Base-by-base conservation (phyloP, 2,329 filamentous ascomycete genomes). In the Leptoxyphium fumago region DNA sequence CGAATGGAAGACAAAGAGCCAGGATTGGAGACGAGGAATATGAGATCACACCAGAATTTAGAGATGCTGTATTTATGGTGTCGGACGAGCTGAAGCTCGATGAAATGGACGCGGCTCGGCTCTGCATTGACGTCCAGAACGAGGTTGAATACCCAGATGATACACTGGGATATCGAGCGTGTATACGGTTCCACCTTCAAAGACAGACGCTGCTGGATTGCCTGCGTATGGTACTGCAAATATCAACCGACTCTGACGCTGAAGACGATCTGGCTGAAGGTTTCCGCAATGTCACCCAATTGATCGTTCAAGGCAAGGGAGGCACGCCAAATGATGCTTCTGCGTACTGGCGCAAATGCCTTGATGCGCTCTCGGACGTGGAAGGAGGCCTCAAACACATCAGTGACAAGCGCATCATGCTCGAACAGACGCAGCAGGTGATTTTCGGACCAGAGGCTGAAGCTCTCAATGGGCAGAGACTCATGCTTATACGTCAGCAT, bases 71-170 rank as follows among this genome's bases (percentile, higher is more conserved):
- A 18, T 71, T 94, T 29, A 77, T 85, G 54, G 71, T 98, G 32
- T 84, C 89, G 44, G 88, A 96, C 62, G 84, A 86, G 53, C 71
- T 95, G 48, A 80, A 94, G 55, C 71, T 98, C 43, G 88, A 98
- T 64, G 93, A 98, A 64, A 61, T 94, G 45, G 77, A 91, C 54
- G 82, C 89, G 14, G 84, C 86, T 9, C 73, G 75, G 52, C 74
- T 91, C 41, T 61, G 59, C 43, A 77, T 94, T 45, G 68, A 93
- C 42, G 78, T 81, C 44, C 79, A 84, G 14, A 75, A 84, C 58
- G 73, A 78, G 32, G 80, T 88, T 52, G 72, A 78, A 13, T 70
- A 75, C 39, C 70, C 87, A 5, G 85, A 85, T 48, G 77, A 84
- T 18, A 73, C 84, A 2, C 72, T 84, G 47, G 72, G 86, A 44